A percentile compares a stretch with the other conserved stretches of the same genome.
Conservation (phyloP, 768 basidiomycete genomes). For the Kwoniella newhampshirensis region DNA sequence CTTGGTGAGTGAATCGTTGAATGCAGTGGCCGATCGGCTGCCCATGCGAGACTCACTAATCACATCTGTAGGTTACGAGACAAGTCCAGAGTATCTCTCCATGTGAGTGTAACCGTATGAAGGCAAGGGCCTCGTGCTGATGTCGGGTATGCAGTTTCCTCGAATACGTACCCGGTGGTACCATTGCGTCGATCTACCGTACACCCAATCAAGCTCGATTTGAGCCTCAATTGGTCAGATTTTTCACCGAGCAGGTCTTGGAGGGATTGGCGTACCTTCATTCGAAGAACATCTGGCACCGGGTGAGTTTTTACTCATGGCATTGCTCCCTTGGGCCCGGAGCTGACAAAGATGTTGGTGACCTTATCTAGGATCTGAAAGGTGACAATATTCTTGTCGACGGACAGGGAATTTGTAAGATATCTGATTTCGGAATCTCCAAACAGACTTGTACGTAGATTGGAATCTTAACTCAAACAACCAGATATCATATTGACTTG, state of each 20-base stretch:
- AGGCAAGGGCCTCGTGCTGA: no score
- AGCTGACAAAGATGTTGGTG: no score
- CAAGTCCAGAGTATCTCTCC: conserved; percentile 81
- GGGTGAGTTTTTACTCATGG: conserved; percentile 65
- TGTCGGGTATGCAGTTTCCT: conserved; percentile 69
- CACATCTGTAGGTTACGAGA: conserved; percentile 58
- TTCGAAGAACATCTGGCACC: conserved; percentile 83
- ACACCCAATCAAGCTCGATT: conserved; percentile 79
- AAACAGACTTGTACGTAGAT: conserved; percentile 66
- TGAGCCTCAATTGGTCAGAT: conserved; percentile 85
- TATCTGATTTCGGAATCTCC: conserved; percentile 92
- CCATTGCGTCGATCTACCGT: conserved; percentile 78
- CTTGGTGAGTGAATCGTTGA: conserved; percentile 61
- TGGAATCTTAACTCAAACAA: no score
- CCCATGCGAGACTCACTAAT: neutral
- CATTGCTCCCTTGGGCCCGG: no score
- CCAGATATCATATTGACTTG: conserved; percentile 5
- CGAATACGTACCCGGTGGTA: conserved; percentile 98
- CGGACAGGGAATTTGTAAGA: conserved; percentile 87
- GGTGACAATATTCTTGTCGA: conserved; percentile 98
- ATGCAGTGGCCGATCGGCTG: neutral
- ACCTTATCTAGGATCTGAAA: conserved; percentile 73
- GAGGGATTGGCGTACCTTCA: conserved; percentile 91
- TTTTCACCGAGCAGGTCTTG: conserved; percentile 88
- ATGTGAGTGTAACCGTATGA: no score